Conservation (phyloP, 2,329 filamentous ascomycete genomes). For the Aspergillus fumigatiaffinis region DNA sequence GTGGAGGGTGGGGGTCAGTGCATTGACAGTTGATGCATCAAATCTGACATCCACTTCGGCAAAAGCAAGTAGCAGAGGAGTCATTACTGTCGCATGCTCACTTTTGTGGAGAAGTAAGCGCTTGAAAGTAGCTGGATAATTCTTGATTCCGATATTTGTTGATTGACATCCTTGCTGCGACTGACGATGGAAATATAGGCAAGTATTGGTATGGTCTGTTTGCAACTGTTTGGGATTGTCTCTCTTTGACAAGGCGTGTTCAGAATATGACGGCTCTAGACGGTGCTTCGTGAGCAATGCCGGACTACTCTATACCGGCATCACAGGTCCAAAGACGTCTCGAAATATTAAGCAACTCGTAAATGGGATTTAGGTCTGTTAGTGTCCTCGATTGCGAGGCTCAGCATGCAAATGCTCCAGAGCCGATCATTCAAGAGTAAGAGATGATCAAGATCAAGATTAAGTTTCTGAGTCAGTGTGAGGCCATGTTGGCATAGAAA, state of each 20-base stretch:
- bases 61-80: background rate
- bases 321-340: background rate
- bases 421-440: background rate
- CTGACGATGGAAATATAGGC: background rate
- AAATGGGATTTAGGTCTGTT: background rate
- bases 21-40: background rate
- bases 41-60: background rate
- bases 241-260: background rate
- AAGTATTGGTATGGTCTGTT: background rate
- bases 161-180: background rate
- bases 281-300: background rate
- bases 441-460: background rate
- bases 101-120: background rate
- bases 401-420: background rate
- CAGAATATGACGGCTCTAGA: background rate
- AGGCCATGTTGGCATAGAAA: background rate
- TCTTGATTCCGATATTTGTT: background rate
- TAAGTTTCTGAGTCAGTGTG: background rate
- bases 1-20: background rate
- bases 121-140: background rate
- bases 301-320: background rate
- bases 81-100: background rate
- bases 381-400: background rate
- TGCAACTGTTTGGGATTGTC: background rate
- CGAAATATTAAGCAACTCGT: background rate